Conservation (phyloP, 106 monocot genomes). For the Triglochin maritima region DNA sequence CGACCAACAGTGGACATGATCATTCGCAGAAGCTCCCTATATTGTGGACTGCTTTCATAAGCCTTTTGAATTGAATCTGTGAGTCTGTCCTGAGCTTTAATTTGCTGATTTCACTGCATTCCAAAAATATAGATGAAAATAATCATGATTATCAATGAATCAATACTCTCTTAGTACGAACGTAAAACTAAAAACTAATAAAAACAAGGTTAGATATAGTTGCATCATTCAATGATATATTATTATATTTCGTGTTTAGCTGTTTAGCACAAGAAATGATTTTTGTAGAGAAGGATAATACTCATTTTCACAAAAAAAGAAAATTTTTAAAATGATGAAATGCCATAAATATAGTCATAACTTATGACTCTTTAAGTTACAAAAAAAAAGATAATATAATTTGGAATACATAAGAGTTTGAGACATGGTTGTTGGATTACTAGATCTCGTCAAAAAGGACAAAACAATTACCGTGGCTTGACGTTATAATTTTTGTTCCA, state of each 20-base stretch:
- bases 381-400: too few relatives aligned
- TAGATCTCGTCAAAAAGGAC: too few relatives aligned
- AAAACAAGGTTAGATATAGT: not conserved
- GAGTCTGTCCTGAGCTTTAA: slow-evolving; percentile 89
- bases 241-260: too few relatives aligned
- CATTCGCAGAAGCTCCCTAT: slow-evolving; percentile 62
- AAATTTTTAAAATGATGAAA: too few relatives aligned
- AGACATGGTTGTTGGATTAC: too few relatives aligned
- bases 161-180: not conserved
- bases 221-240: not conserved
- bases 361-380: too few relatives aligned
- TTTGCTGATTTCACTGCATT: slow-evolving; percentile 92
- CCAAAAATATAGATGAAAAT: not conserved
- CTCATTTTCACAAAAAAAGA: too few relatives aligned
- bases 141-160: not conserved
- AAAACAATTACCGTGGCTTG: slow-evolving; percentile 76
- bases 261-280: too few relatives aligned
- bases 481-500: slow-evolving; percentile 99
- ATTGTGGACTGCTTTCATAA: slow-evolving; percentile 49
- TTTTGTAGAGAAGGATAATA: too few relatives aligned
- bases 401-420: too few relatives aligned
- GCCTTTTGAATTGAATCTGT: slow-evolving; percentile 57
- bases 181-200: not conserved
- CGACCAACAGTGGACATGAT: slow-evolving; percentile 92
- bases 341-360: too few relatives aligned